A percentile compares a stretch with the other conserved stretches of the same genome.
Evolutionary conservation across 805 yeast species (phyloP).

Genomic region (Kuraishia molischiana): DNA sequence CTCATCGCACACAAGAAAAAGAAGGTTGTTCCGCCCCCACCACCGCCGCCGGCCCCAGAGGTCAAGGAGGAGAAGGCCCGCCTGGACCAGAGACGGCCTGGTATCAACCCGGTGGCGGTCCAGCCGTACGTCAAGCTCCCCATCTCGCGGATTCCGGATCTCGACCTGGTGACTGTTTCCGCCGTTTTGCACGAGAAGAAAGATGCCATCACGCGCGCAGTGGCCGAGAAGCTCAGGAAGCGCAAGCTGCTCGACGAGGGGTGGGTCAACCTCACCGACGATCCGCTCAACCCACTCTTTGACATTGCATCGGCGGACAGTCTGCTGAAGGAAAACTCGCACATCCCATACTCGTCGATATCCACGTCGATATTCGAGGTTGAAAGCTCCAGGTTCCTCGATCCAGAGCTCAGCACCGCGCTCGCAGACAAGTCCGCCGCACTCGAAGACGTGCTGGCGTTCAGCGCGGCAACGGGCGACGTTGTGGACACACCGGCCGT

Average conservation of each 20-base stretch:
- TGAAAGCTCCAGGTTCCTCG: constrained; percentile 47
- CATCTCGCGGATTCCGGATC: constrained; percentile 86
- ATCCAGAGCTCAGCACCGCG: constrained; percentile 26
- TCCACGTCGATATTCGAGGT: constrained; percentile 59
- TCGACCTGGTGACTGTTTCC: constrained; percentile 79
- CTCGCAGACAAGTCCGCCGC: constrained; percentile 33
- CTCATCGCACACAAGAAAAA: constrained; percentile 70
- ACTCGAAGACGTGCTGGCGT: constrained; percentile 31
- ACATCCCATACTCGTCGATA: constrained; percentile 74
- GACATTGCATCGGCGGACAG: constrained; percentile 49
- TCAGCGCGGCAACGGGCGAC: constrained; percentile 42
- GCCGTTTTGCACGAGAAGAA: constrained; percentile 66
- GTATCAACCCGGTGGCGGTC: constrained; percentile 24
- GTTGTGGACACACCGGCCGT: constrained; percentile 36
- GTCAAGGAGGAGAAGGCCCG: constrained; percentile 6
- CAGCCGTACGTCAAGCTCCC: constrained; percentile 85
- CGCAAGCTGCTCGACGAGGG: constrained; percentile 61
- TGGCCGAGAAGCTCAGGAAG: constrained; percentile 70
- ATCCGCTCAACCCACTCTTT: constrained; percentile 73
- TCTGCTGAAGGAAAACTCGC: constrained; percentile 41
- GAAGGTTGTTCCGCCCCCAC: constrained; percentile 25
- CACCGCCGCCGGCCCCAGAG: constrained; percentile 5
- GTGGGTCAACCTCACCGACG: constrained; percentile 81
- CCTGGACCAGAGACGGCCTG: not conserved
- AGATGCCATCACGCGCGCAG: constrained; percentile 71